These are phyloP conservation scores for Candida pseudofarinosa DNA, from an alignment of 805 yeast genomes.

Conservation along the genomic window DNA sequence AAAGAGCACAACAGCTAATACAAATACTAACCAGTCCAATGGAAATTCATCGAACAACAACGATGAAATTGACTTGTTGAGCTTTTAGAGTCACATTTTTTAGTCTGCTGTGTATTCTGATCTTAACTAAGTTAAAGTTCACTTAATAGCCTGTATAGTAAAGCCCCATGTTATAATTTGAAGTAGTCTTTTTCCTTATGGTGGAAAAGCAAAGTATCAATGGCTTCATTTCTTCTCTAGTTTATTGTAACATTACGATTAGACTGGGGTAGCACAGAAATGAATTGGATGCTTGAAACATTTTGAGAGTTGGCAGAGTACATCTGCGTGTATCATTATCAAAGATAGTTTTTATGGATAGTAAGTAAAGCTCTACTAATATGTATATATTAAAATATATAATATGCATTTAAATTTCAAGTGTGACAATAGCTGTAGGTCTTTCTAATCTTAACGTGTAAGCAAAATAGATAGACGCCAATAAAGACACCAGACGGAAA, in stretches of 20 bases:
- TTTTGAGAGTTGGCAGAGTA: background rate
- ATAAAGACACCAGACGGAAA: no score
- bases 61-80: constrained; percentile 48
- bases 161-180: background rate
- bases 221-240: no score
- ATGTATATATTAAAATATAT: background rate
- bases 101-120: background rate
- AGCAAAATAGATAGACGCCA: constrained; percentile 4
- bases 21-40: constrained; percentile 8
- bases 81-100: constrained; percentile 27
- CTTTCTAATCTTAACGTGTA: constrained; percentile 4
- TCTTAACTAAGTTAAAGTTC: background rate
- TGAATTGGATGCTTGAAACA: no score
- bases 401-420: constrained; percentile 1
- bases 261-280: no score
- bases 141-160: background rate
- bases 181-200: background rate
- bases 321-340: background rate
- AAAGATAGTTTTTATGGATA: background rate
- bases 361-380: background rate
- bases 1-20: constrained; percentile 7
- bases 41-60: constrained; percentile 12
- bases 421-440: background rate
- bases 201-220: no score
- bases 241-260: no score